phyloP scores from a whole-genome alignment of 345 rosid species.

The Isatis tinctoria region DNA sequence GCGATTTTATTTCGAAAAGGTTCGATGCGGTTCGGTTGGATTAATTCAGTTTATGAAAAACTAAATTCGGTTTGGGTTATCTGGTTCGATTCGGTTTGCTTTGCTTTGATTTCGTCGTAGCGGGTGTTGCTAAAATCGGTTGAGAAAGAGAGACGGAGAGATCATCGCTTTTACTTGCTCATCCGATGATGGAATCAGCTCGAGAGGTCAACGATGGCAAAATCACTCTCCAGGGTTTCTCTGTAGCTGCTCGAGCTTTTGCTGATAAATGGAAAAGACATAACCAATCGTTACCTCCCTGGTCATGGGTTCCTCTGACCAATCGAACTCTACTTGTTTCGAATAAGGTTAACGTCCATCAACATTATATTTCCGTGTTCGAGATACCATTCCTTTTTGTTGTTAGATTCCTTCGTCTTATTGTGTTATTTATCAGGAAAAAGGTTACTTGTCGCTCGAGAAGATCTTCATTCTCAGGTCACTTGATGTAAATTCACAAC shows the following conservation, averaged over 20 bases:
- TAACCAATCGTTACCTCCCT: conserved; percentile 41
- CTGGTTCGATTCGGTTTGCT: background rate
- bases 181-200: conserved; percentile 22
- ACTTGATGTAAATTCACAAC: conserved; percentile 35
- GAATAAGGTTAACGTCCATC: conserved; percentile 31
- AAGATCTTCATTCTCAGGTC: conserved; percentile 38
- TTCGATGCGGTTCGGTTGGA: background rate
- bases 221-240: conserved; percentile 45
- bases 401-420: background rate
- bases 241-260: conserved; percentile 43
- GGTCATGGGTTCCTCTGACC: conserved; percentile 49
- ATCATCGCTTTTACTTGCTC: background rate
- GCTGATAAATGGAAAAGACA: conserved; percentile 48
- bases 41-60: background rate
- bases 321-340: conserved; percentile 34
- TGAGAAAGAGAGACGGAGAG: background rate
- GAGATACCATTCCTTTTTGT: background rate
- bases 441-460: conserved; percentile 63
- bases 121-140: background rate
- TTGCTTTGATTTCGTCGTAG: background rate
- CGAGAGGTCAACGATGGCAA: conserved; percentile 49
- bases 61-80: background rate
- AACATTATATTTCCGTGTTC: background rate
- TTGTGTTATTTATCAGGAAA: conserved; percentile 31
- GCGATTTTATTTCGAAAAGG: conserved; percentile 2